Evolutionary conservation across 2,329 filamentous ascomycete species (phyloP).

Genomic region (Ceratocystis destructans): DNA sequence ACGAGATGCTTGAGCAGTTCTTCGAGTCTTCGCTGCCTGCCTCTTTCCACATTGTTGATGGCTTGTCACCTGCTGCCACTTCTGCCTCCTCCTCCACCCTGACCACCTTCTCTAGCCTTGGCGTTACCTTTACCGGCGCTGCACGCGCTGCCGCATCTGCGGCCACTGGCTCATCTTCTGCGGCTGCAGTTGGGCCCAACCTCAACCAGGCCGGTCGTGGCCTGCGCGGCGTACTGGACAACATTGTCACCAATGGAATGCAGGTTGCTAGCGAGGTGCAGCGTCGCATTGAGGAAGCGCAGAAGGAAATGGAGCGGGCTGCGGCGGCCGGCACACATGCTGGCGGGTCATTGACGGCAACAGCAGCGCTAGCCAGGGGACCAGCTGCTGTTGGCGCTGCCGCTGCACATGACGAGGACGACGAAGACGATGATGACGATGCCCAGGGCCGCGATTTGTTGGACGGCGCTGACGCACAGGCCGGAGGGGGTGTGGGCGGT

Average conservation of each 20-base stretch:
- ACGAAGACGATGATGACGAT: constrained; percentile 38
- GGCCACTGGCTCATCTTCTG: constrained; percentile 3
- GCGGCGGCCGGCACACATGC: constrained; percentile 46
- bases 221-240: constrained; percentile 83
- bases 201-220: constrained; percentile 48
- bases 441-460: constrained; percentile 55
- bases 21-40: constrained; percentile 92
- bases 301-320: constrained; percentile 74
- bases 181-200: constrained; percentile 22
- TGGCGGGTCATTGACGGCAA: constrained; percentile 42
- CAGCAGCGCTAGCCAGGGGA: background rate
- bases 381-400: background rate
- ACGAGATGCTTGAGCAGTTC: constrained; percentile 90
- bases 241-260: constrained; percentile 96
- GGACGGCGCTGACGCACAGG: constrained; percentile 60
- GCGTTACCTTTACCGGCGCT: constrained; percentile 31
- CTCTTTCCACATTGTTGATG: constrained; percentile 77
- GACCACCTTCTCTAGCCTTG: constrained; percentile 70
- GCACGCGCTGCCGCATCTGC: constrained; percentile 24
- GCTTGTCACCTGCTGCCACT: constrained; percentile 28
- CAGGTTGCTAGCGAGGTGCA: constrained; percentile 85
- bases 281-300: constrained; percentile 87
- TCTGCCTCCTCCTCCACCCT: constrained; percentile 44
- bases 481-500: constrained; percentile 31
- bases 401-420: constrained; percentile 48